Evolutionary conservation across 2,329 filamentous ascomycete genomes (phyloP).

Genomic region (Microdochium trichocladiopsis): DNA sequence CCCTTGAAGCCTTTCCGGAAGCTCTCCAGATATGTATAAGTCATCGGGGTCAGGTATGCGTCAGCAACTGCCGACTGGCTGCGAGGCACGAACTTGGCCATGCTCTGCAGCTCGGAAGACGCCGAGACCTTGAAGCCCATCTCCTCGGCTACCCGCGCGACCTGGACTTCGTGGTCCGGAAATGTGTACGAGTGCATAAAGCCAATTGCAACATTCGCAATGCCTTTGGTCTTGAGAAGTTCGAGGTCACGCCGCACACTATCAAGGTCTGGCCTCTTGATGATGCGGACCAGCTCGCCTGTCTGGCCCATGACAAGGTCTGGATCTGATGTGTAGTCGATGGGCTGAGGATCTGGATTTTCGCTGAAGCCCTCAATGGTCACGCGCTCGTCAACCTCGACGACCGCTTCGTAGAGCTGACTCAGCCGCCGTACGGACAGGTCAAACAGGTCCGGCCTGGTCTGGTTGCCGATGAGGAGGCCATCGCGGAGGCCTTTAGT

Average conservation of each 20-base stretch:
- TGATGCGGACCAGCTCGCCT: slow-evolving; percentile 61
- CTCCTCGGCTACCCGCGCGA: slow-evolving; percentile 53
- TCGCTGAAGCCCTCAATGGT: slow-evolving; percentile 59
- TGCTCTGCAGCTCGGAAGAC: slow-evolving; percentile 52
- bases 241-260: slow-evolving; percentile 50
- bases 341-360: slow-evolving; percentile 51
- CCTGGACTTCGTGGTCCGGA: slow-evolving; percentile 55
- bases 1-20: slow-evolving; percentile 26
- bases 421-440: slow-evolving; percentile 60
- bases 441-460: slow-evolving; percentile 65
- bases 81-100: slow-evolving; percentile 55
- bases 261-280: slow-evolving; percentile 49
- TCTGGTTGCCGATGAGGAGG: slow-evolving; percentile 67
- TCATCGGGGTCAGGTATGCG: slow-evolving; percentile 69
- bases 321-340: slow-evolving; percentile 32
- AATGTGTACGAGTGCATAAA: slow-evolving; percentile 71
- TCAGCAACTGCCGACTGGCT: slow-evolving; percentile 62
- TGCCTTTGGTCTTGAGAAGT: slow-evolving; percentile 55
- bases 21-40: slow-evolving; percentile 56
- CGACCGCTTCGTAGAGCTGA: slow-evolving; percentile 58
- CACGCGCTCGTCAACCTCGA: slow-evolving; percentile 67
- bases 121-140: slow-evolving; percentile 64
- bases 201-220: slow-evolving; percentile 46
- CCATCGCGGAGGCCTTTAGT: slow-evolving; percentile 69
- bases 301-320: slow-evolving; percentile 44